phyloP scores from a whole-genome alignment of 805 yeast genomes.

The Monosporozyma aerobia region DNA sequence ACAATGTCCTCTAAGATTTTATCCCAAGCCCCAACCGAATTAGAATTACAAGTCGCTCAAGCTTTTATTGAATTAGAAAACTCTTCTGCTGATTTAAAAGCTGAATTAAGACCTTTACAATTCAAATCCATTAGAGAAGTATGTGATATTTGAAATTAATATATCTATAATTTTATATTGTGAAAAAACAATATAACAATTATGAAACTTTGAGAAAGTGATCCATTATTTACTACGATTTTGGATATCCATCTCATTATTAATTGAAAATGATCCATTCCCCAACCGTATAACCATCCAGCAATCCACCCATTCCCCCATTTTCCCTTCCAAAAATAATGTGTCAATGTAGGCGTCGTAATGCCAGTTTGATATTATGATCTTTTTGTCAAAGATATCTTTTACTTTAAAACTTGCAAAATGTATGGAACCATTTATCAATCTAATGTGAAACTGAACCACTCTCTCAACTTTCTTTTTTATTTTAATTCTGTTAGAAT shows the following conservation, averaged over 20 bases:
- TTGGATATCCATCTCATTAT: neutral
- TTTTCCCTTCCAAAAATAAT: neutral
- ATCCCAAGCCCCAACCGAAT: conserved; percentile 92
- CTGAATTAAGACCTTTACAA: conserved; percentile 96
- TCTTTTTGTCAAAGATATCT: too few relatives aligned
- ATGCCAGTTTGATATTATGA: neutral
- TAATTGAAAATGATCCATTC: neutral
- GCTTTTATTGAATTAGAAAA: conserved; percentile 93
- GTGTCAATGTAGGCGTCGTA: neutral
- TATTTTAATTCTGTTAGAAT: neutral
- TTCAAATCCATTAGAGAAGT: conserved; percentile 95
- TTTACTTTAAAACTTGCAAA: too few relatives aligned
- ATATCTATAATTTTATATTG: neutral
- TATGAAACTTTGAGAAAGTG: conserved; percentile 7
- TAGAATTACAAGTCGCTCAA: conserved; percentile 99
- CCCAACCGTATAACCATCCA: too few relatives aligned
- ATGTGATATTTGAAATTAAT: conserved; percentile 22
- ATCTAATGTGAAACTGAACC: neutral
- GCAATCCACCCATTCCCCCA: too few relatives aligned
- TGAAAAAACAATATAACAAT: neutral
- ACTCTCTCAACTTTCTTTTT: neutral
- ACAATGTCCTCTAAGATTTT: conserved; percentile 95
- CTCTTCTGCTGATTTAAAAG: conserved; percentile 90
- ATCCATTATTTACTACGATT: neutral
- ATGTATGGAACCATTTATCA: neutral